Evolutionary conservation across 805 yeast species (phyloP).

Genomic region (Candida sanyiensis): DNA sequence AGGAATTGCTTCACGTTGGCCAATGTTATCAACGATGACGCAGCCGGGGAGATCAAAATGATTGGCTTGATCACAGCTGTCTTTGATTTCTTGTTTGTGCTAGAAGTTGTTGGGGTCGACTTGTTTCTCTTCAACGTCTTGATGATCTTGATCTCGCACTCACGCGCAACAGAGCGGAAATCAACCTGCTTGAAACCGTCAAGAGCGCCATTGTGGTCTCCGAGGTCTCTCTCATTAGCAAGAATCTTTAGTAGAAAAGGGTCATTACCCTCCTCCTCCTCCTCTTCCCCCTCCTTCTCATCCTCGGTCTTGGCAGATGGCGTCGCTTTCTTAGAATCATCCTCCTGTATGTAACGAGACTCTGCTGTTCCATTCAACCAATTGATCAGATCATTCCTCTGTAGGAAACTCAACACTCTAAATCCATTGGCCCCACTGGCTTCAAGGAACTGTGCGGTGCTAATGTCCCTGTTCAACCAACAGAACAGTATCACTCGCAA

Average conservation of each 20-base stretch:
- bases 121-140: conserved; percentile 26
- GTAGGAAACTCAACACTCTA: conserved; percentile 72
- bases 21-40: conserved; percentile 64
- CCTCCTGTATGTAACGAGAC: conserved; percentile 45
- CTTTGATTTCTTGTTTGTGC: conserved; percentile 12
- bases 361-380: conserved; percentile 72
- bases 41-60: conserved; percentile 72
- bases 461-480: conserved; percentile 68
- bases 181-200: conserved; percentile 64
- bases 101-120: conserved; percentile 5
- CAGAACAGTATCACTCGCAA: conserved; percentile 66
- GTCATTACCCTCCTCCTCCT: conserved; percentile 23
- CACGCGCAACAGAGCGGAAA: conserved; percentile 62
- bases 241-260: conserved; percentile 28
- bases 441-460: conserved; percentile 76
- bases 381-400: conserved; percentile 75
- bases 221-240: conserved; percentile 40
- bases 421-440: conserved; percentile 61
- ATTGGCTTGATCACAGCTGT: conserved; percentile 56
- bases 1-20: conserved; percentile 62
- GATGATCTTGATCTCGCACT: conserved; percentile 54
- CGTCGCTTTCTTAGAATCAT: conserved; percentile 6
- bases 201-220: conserved; percentile 55
- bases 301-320: not conserved
- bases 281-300: not conserved